Evolutionary conservation across 1,139 yeast genomes (phyloP), one percentile per base, ranked within the genome.

Genomic region (Blastobotrys elegans): DNA sequence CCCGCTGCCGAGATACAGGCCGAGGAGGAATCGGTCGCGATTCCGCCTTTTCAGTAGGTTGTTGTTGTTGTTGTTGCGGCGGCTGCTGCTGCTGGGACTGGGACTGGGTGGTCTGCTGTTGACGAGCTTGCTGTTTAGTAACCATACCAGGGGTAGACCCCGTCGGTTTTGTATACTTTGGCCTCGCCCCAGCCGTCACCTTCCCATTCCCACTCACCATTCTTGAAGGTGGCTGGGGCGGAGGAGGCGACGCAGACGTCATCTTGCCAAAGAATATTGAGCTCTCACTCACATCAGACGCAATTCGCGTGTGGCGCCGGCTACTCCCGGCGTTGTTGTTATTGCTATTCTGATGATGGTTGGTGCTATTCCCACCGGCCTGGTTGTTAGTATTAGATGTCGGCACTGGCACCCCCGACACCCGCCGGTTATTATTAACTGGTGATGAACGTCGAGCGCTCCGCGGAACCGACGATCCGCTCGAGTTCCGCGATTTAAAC

Each of bases 211-310:
- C 16, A 35, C 42, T 39, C 17, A 47, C 53, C 53, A 50, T 50
- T 17, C 42, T 44, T n/a, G 49, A 20, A 4, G 54, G 54, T n/a
- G 52, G 50, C 31, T 48, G 51, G 3, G 53, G 48, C 6, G 56
- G 54, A 2, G 54, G 50, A 14, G 48, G 48, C 10, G 54, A 43
- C 33, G 40, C 30, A 3, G 46, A 41, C 22, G 44, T 40, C 18
- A 51, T 48, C 27, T 50, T 53, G 17, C 57, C 55, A 51, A 55
- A 56, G 34, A 56, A 53, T 6, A 54, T 48, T 4, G 60, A 55
- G 37, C 55, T 51, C 33, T 51, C 59, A 43, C 56, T 53, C 13
- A 41, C 51, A 20, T 54, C 52, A 1, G 58, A 51, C 4, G 52
- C 47, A 22, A 34, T 29, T 35, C 44, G 30, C 5, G 30, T 17